Evolutionary conservation across 2,329 filamentous ascomycete species (phyloP), one percentile per base, ranked within the genome.

Genomic region (Microascus cirrosus): DNA sequence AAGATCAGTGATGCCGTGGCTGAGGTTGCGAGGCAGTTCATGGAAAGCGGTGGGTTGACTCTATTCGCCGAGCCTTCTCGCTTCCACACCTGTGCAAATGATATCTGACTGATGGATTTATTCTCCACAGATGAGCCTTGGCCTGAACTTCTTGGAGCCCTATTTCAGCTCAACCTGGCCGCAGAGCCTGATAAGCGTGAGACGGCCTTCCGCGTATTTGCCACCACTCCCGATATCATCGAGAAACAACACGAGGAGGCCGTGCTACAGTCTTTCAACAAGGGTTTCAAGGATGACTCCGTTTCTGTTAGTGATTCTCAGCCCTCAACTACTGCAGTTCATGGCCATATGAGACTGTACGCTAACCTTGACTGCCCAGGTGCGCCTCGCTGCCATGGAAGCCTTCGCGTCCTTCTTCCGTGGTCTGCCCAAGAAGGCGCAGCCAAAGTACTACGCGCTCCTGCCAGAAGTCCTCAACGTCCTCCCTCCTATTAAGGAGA

Each of bases 1-100:
- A 99, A 99, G 74, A 89, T 97, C 69, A 94, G 92, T 65, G 94
- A 99, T 73, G 91, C 93, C n/a, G 89, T 97, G 61, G 94, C 94
- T 25, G 94, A 99, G 73, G 80, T 99, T 60, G 94, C 93, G 52
- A 85, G 94, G 67, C 91, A 99, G 75, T 96, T 96, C 73, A 88
- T 89, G 52, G 94, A 97, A 66, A 90, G 88, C 67, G 86, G 90
- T 95, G 79, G 71, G 85, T 55, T 25, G 35, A 32, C 51, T 13
- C 24, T 52, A 13, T 25, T 53, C 34, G 28, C 59, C 36, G 53
- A 24, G n/a, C 22, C 10, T 55, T 24, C 42, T 45, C 54, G 35
- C 56, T 53, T 34, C 34, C 28, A 48, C 18, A 52, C 10, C 28
- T 8, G 28, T 32, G 8, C 28, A 32, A 4, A 32, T 8, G 28